phyloP scores from a whole-genome alignment of 1,139 yeast genomes.

The Wickerhamiella infanticola region DNA sequence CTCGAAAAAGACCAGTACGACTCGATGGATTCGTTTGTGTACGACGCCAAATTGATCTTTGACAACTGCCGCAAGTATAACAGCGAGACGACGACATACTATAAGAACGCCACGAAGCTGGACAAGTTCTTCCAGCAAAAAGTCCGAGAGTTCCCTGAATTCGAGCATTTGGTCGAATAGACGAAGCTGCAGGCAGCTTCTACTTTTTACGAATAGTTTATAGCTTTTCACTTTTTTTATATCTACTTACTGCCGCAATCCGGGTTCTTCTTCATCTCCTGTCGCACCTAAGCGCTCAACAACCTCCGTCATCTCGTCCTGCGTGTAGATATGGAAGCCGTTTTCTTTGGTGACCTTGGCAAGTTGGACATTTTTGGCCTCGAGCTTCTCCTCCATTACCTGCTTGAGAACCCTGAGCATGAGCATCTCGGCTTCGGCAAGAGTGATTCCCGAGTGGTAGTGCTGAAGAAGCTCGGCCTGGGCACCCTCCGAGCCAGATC shows the following conservation, averaged over 20 bases:
- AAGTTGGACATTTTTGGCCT: constrained; percentile 87
- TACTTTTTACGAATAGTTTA: too few relatives aligned
- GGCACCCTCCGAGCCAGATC: constrained; percentile 98
- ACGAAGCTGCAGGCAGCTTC: too few relatives aligned
- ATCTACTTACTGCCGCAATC: too few relatives aligned
- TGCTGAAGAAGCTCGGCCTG: constrained; percentile 96
- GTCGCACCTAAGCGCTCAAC: constrained; percentile 55
- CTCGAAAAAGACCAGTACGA: constrained; percentile 85
- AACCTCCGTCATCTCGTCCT: constrained; percentile 69
- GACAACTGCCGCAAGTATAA: constrained; percentile 84
- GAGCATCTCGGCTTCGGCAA: constrained; percentile 83
- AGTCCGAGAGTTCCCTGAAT: constrained; percentile 71
- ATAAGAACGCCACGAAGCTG: constrained; percentile 76
- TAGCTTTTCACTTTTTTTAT: too few relatives aligned
- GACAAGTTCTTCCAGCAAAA: constrained; percentile 76
- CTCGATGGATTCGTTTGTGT: constrained; percentile 77
- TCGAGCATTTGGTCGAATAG: constrained; percentile 36
- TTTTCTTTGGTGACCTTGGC: constrained; percentile 78
- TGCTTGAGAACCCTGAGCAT: constrained; percentile 85
- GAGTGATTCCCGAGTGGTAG: constrained; percentile 86
- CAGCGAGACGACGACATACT: constrained; percentile 80
- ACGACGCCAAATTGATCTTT: constrained; percentile 74
- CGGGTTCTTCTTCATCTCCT: constrained; percentile 38
- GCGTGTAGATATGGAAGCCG: constrained; percentile 78
- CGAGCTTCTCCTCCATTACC: constrained; percentile 98